Evolutionary conservation across 148 eudicot species (phyloP), one percentile per base, ranked within the genome.

Genomic region (Mesembryanthemum crystallinum): DNA sequence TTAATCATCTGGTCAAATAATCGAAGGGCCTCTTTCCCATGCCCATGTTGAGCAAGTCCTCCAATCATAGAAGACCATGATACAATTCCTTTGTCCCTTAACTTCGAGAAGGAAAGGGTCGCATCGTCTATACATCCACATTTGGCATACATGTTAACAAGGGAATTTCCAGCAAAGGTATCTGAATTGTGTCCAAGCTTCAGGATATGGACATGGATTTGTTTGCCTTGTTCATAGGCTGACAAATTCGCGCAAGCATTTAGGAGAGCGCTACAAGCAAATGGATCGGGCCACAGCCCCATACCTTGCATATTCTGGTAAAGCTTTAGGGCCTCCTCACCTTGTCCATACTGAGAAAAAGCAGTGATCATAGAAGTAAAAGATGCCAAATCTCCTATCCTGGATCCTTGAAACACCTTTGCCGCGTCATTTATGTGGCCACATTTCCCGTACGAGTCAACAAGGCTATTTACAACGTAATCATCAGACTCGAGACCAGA

Each of bases 31-130:
- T 86, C 82, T 81, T 77, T 84, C 33, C 91, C 96, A 71, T 83
- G 82, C 27, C 96, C 96, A 66, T 91, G 96, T 82, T 89, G 91
- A 72, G 92, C 96, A 67, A 88, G 87, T 45, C 95, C 95, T 76
- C 92, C 89, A 57, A 90, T 90, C 88, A 90, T 90, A 45, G 95
- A 84, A 24, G 92, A 87, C 90, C 90, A 90, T 8, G 95, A 88
- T 8, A 88, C 88, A 54, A 88, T 79, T 76, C 87, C 87, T 82
- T 79, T 90, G 54, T 88, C 82, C 6, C 64, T 47, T 57, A 90
- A 76, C 83, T 64, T 83, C 27, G 83, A 78, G 79, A 90, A 90
- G 37, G 89, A 86, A 75, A 57, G 81, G 35, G 71, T 76, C 24
- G 95, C 95, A 51, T 88, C 92, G 15, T 87, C 87, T 67, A 90